These are phyloP conservation scores for Borovskyia barvae DNA, from an alignment of 208 protist species.

Conservation along the genomic window DNA sequence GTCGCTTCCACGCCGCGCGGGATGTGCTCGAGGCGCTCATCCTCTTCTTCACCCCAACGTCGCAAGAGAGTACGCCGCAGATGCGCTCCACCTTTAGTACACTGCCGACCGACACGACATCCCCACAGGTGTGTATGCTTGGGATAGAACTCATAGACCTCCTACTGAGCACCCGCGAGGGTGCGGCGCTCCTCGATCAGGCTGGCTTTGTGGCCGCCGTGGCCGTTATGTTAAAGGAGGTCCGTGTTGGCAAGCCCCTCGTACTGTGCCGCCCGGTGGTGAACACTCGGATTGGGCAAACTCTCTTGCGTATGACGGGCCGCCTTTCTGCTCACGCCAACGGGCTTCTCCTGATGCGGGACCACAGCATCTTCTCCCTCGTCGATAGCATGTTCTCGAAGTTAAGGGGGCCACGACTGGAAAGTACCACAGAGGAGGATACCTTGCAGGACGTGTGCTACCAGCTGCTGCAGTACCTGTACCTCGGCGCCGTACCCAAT, in stretches of 20 bases:
- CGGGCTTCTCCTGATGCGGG: constrained; percentile 77
- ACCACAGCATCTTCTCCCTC: constrained; percentile 59
- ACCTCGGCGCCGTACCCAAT: constrained; percentile 84
- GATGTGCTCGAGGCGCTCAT: constrained; percentile 59
- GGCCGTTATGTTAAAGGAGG: constrained; percentile 62
- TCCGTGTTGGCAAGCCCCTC: constrained; percentile 44
- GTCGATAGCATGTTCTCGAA: constrained; percentile 74
- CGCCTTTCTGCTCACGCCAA: constrained; percentile 73
- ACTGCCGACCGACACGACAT: constrained; percentile 34
- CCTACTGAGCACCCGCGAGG: constrained; percentile 71
- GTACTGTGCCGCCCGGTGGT: constrained; percentile 54
- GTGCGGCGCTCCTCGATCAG: constrained; percentile 49
- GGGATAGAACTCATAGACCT: constrained; percentile 76
- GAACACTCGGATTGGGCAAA: constrained; percentile 56
- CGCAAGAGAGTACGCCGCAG: constrained; percentile 15
- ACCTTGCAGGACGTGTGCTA: constrained; percentile 79
- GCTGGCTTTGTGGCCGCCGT: constrained; percentile 51
- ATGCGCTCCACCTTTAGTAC: constrained; percentile 61
- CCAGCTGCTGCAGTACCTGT: constrained; percentile 70
- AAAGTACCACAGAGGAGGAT: constrained; percentile 25
- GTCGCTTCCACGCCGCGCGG: constrained; percentile 47
- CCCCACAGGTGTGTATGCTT: constrained; percentile 59
- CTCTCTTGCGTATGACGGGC: constrained; percentile 79
- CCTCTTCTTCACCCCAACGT: constrained; percentile 65
- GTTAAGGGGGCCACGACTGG: constrained; percentile 54